Evolutionary conservation across 116 monocot genomes (phyloP).

Genomic region (Zostera marina): DNA sequence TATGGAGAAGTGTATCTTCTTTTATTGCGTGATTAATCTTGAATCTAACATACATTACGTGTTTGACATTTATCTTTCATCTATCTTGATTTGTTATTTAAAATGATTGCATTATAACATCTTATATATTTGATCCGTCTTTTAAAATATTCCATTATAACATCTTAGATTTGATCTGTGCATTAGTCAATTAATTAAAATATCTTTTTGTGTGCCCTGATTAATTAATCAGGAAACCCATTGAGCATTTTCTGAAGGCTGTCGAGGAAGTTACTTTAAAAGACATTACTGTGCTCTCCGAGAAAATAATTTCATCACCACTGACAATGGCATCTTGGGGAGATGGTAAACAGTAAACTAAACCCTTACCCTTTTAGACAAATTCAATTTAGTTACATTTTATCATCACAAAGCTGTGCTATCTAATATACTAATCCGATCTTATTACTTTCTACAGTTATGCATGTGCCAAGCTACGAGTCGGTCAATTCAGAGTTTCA

Average conservation of each 20-base stretch:
- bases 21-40: not conserved
- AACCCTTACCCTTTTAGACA: not conserved
- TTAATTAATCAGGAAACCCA: slow-evolving; percentile 66
- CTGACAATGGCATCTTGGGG: slow-evolving; percentile 94
- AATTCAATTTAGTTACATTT: not conserved
- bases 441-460: slow-evolving; percentile 26
- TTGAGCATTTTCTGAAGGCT: slow-evolving; percentile 57
- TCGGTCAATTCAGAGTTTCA: slow-evolving; percentile 49
- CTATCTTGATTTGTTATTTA: not conserved
- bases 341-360: slow-evolving; percentile 72
- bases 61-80: not conserved
- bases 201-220: not conserved
- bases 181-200: not conserved
- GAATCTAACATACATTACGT: not conserved
- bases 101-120: not conserved
- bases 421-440: not conserved
- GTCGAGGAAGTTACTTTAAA: slow-evolving; percentile 64
- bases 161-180: not conserved
- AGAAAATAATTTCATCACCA: slow-evolving; percentile 72
- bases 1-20: slow-evolving; percentile 71
- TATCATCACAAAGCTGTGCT: not conserved
- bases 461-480: slow-evolving; percentile 71
- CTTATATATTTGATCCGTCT: not conserved
- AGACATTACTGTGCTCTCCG: slow-evolving; percentile 49
- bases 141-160: not conserved